Conservation (phyloP, 2,329 filamentous ascomycete species). For the Hypoxylon sp. region DNA sequence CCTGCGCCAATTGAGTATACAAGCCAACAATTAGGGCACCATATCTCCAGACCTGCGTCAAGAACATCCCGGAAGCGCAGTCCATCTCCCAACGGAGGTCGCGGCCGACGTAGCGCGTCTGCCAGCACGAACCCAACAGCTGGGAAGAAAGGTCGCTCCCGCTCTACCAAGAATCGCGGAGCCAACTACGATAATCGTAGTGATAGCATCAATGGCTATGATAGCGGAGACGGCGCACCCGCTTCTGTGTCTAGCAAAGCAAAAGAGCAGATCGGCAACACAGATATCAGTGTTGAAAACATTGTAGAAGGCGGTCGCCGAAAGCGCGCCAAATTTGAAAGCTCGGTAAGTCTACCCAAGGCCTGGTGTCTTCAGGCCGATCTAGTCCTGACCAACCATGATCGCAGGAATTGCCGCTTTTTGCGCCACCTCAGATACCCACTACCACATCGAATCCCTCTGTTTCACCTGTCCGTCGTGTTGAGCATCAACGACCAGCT, state of each 20-base stretch:
- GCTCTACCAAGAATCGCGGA: slow-evolving; percentile 77
- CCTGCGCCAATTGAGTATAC: slow-evolving; percentile 66
- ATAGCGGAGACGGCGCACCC: slow-evolving; percentile 86
- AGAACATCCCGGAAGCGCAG: slow-evolving; percentile 82
- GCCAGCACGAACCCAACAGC: slow-evolving; percentile 66
- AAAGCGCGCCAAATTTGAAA: slow-evolving; percentile 95
- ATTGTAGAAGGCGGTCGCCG: slow-evolving; percentile 97
- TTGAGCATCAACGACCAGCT: slow-evolving; percentile 78
- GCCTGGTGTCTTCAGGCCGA: slow-evolving; percentile 24
- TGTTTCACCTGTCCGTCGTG: slow-evolving; percentile 88
- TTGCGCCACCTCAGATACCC: slow-evolving; percentile 93
- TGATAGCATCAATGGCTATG: slow-evolving; percentile 82
- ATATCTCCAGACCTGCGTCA: slow-evolving; percentile 77
- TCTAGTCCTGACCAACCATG: slow-evolving; percentile 54
- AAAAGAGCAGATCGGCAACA: slow-evolving; percentile 91
- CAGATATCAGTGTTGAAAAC: slow-evolving; percentile 97
- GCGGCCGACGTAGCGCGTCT: slow-evolving; percentile 83
- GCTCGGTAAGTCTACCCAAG: slow-evolving; percentile 81
- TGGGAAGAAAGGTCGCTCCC: slow-evolving; percentile 77
- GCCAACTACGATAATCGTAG: slow-evolving; percentile 71
- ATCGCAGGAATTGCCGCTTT: slow-evolving; percentile 89
- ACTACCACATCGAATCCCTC: slow-evolving; percentile 97
- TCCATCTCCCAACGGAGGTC: slow-evolving; percentile 77
- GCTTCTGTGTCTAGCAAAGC: slow-evolving; percentile 82
- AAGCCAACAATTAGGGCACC: slow-evolving; percentile 68